These are phyloP conservation scores for Fusarium poae DNA, from an alignment of 2,329 filamentous ascomycete species.

Conservation along the genomic window DNA sequence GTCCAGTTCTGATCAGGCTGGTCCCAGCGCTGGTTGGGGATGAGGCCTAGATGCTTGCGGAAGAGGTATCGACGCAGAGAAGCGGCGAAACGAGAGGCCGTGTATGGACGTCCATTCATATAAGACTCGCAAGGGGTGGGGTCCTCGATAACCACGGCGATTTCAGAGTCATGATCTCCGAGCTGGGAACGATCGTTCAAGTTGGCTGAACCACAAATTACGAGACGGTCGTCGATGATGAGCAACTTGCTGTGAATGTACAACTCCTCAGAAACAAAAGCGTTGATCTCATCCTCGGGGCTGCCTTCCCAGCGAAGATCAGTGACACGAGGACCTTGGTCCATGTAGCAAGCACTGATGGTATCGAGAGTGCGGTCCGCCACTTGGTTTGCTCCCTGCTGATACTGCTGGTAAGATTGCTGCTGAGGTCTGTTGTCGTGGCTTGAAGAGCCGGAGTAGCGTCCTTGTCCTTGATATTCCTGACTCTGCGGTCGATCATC, in stretches of 20 bases:
- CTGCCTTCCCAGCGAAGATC: slow-evolving; percentile 67
- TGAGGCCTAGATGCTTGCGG: slow-evolving; percentile 89
- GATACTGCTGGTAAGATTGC: slow-evolving; percentile 70
- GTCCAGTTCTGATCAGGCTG: slow-evolving; percentile 79
- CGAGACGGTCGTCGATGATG: slow-evolving; percentile 84
- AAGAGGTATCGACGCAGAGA: slow-evolving; percentile 87
- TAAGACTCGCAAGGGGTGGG: slow-evolving; percentile 74
- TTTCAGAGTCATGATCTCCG: slow-evolving; percentile 86
- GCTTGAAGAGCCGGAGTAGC: slow-evolving; percentile 11
- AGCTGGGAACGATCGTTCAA: slow-evolving; percentile 78
- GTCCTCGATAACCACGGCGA: slow-evolving; percentile 90
- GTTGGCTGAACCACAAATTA: slow-evolving; percentile 80
- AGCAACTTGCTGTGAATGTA: slow-evolving; percentile 77
- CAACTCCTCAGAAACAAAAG: slow-evolving; percentile 73
- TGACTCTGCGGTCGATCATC: slow-evolving; percentile 10
- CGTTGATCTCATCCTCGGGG: slow-evolving; percentile 68
- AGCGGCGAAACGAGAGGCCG: slow-evolving; percentile 80
- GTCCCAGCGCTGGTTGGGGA: slow-evolving; percentile 79
- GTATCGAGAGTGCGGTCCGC: slow-evolving; percentile 76
- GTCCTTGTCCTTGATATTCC: slow-evolving; percentile 3
- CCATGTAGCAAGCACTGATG: slow-evolving; percentile 86
- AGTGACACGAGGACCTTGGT: slow-evolving; percentile 77
- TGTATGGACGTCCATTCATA: slow-evolving; percentile 81
- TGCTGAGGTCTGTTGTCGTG: slow-evolving; percentile 12
- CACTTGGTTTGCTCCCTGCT: slow-evolving; percentile 72